Conservation (phyloP, 305 asterid genomes). For the Plantago lanceolata region DNA sequence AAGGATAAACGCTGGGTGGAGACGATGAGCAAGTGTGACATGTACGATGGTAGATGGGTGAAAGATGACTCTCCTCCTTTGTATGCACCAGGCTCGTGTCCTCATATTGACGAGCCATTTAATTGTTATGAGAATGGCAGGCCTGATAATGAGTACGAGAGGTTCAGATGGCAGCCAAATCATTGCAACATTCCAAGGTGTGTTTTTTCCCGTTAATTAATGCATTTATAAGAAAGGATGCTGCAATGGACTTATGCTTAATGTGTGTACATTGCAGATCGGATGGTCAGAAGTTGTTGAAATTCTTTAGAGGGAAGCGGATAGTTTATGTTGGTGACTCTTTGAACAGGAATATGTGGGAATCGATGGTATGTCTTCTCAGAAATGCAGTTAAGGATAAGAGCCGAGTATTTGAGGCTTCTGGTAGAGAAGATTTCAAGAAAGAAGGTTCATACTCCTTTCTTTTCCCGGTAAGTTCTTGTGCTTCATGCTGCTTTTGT, state of each 20-base stretch:
- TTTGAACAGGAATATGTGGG: slow-evolving; percentile 49
- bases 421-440: slow-evolving; percentile 41
- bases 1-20: slow-evolving; percentile 30
- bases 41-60: slow-evolving; percentile 55
- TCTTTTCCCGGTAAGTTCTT: slow-evolving; percentile 27
- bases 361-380: slow-evolving; percentile 43
- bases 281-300: slow-evolving; percentile 32
- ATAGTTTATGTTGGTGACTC: slow-evolving; percentile 48
- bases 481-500: neutral
- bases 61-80: slow-evolving; percentile 38
- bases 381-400: slow-evolving; percentile 34
- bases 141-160: slow-evolving; percentile 36
- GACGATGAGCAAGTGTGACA: slow-evolving; percentile 37
- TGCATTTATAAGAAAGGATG: neutral
- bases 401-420: slow-evolving; percentile 44
- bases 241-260: neutral
- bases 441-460: slow-evolving; percentile 40
- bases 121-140: slow-evolving; percentile 44
- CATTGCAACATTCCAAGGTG: slow-evolving; percentile 46
- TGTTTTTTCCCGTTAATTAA: neutral
- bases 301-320: slow-evolving; percentile 35
- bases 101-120: slow-evolving; percentile 42
- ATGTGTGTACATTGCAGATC: slow-evolving; percentile 21
- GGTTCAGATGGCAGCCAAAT: slow-evolving; percentile 48
- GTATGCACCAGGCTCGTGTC: slow-evolving; percentile 47